A percentile compares a stretch with the other conserved stretches of the same genome.
Conservation (phyloP, 1,139 yeast species). For the Taiozyma onychis region DNA sequence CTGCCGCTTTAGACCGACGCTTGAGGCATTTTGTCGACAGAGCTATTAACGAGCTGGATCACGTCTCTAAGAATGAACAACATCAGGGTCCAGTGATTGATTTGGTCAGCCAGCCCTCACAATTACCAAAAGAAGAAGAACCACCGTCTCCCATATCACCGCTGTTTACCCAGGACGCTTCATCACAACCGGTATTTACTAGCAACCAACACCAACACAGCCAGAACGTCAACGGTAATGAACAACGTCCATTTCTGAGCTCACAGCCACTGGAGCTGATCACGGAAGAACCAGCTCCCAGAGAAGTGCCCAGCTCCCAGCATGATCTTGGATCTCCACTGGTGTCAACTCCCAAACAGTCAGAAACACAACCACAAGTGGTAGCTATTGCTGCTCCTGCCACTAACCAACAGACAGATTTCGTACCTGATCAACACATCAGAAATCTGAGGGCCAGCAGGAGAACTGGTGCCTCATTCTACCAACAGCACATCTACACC, state of each 20-base stretch:
- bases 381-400: not conserved
- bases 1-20: not conserved
- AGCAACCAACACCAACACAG: not conserved
- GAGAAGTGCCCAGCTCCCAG: not conserved
- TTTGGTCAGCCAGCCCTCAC: too few species aligned
- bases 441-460: slow-evolving; percentile 5
- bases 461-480: slow-evolving; percentile 16
- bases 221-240: not conserved
- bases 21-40: not conserved
- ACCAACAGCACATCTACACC: slow-evolving; percentile 22
- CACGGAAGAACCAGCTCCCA: not conserved
- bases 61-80: not conserved
- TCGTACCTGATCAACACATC: not conserved
- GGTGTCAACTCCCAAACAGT: not conserved
- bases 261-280: not conserved
- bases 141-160: not conserved
- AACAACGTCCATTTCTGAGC: not conserved
- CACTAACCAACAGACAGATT: not conserved
- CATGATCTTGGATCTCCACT: not conserved
- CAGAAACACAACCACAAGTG: not conserved
- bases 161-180: not conserved
- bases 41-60: not conserved
- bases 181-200: not conserved
- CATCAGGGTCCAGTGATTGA: not conserved
- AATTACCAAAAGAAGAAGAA: not conserved